These are phyloP conservation scores for Tetrapyrgos nigripes DNA, from an alignment of 1,284 basidiomycete species.

Conservation along the genomic window DNA sequence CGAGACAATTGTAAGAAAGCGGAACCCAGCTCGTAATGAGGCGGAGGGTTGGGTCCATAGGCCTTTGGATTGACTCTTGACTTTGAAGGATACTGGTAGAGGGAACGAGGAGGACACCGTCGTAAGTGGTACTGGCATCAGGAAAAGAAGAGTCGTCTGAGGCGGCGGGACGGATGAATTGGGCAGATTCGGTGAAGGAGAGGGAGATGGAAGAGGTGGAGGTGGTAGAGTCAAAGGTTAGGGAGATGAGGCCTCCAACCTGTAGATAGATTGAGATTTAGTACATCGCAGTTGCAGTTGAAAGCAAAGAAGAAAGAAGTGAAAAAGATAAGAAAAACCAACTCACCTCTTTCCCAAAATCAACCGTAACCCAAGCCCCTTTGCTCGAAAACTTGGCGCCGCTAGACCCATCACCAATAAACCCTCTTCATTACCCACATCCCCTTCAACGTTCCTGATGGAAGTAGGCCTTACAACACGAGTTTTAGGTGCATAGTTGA, in stretches of 20 bases:
- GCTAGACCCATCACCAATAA: conserved; percentile 31
- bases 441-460: conserved; percentile 40
- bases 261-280: conserved; percentile 18
- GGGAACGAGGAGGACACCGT: conserved; percentile 35
- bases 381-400: conserved; percentile 38
- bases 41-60: conserved; percentile 50
- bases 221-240: conserved; percentile 40
- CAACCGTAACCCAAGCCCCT: conserved; percentile 48
- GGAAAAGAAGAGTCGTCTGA: conserved; percentile 52
- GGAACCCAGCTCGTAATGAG: conserved; percentile 54
- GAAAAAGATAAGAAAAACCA: not conserved
- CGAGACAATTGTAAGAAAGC: conserved; percentile 54
- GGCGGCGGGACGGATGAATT: conserved; percentile 48
- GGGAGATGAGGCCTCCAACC: conserved; percentile 52
- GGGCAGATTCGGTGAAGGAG: conserved; percentile 55
- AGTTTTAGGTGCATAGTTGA: conserved; percentile 51
- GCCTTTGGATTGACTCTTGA: conserved; percentile 43
- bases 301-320: not conserved
- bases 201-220: conserved; percentile 45
- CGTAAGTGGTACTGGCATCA: conserved; percentile 34
- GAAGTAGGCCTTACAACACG: conserved; percentile 44
- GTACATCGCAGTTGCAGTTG: not conserved
- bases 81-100: conserved; percentile 37
- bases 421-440: conserved; percentile 36
- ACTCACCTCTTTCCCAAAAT: conserved; percentile 53